Evolutionary conservation across 495 filamentous ascomycete species (phyloP), one percentile per base, ranked within the genome.

Genomic region (Tuber indicum): DNA sequence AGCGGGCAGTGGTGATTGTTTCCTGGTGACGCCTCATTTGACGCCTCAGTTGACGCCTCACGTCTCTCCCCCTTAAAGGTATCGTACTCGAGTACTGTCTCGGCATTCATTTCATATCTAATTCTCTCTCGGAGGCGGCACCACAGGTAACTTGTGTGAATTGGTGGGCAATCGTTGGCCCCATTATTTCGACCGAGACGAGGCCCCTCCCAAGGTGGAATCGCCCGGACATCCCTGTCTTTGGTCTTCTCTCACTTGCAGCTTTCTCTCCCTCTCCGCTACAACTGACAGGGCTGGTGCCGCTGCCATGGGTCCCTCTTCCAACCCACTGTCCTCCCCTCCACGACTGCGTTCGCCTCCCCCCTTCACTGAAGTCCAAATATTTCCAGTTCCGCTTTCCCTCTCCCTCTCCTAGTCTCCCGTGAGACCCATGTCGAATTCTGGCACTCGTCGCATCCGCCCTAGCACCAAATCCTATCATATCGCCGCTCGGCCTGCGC

Each of bases 391-490:
- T 8, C 84, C 86, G 5, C 87, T 87, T 16, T 89, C 86, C 76
- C 92, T 91, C 47, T 91, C 86, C 46, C 94, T 87, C 10, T 88
- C 90, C 91, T 96, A 93, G 45, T 91, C 91, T 76, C 91, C 89
- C 46, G 96, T 86, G 42, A n/a, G 86, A 87, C 66, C 72, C 3
- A 14, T 72, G 19, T 42, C 73, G 21, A 77, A 75, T 45, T 66
- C 75, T 21, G 86, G 88, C n/a, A 89, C 86, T 58, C 88, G 96
- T 78, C 89, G 96, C 80, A 97, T 99, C 84, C 91, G 96, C 39
- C 95, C 96, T 5, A 96, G 96, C 71, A 97, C 94, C 49, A 94
- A 91, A 85, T 89, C 94, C 10, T 90, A 87, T 77, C 93, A 98
- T 81, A 97, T 99, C 92, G 90, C 92, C 47, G 91, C 91, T 75